Conservation (phyloP, 352 stramenopile genomes). For the Pythium guiyangense region DNA sequence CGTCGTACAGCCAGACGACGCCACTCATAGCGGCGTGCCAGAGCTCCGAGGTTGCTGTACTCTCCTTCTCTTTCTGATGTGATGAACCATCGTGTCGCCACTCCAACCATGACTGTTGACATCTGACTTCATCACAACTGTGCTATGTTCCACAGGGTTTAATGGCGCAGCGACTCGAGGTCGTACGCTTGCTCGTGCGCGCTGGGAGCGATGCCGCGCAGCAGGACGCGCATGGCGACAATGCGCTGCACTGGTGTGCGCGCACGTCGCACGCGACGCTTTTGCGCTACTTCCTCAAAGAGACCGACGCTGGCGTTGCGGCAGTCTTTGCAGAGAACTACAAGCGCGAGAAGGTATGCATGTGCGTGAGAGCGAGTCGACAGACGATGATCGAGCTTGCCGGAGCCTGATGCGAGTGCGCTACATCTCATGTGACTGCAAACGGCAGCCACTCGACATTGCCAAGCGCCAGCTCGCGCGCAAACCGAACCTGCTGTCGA, state of each 20-base stretch:
- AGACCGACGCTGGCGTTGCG: constrained; percentile 45
- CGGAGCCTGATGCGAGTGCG: too few relatives aligned
- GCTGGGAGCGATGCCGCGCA: constrained; percentile 34
- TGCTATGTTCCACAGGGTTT: constrained; percentile 19
- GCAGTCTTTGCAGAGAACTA: constrained; percentile 46
- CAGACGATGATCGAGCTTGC: too few relatives aligned
- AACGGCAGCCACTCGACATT: constrained; percentile 41
- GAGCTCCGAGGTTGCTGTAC: constrained; percentile 23
- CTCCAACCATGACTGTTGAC: neutral
- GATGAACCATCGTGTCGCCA: neutral
- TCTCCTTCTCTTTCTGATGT: too few relatives aligned
- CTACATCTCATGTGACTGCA: neutral
- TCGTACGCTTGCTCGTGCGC: constrained; percentile 44
- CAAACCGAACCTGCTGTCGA: constrained; percentile 23
- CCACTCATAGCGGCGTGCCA: constrained; percentile 55
- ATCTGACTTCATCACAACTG: neutral
- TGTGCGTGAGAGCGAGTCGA: neutral
- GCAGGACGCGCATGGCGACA: constrained; percentile 57
- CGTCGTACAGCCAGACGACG: constrained; percentile 40
- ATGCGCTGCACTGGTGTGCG: constrained; percentile 63
- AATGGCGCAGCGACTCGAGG: constrained; percentile 32
- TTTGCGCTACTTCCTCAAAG: constrained; percentile 51
- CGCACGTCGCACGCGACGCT: constrained; percentile 41
- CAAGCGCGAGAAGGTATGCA: constrained; percentile 48
- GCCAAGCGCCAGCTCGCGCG: constrained; percentile 33